Evolutionary conservation across 169 alveolate genomes (phyloP), one percentile per base, ranked within the genome.

Genomic region (Pseudocohnilembus persalinus): DNA sequence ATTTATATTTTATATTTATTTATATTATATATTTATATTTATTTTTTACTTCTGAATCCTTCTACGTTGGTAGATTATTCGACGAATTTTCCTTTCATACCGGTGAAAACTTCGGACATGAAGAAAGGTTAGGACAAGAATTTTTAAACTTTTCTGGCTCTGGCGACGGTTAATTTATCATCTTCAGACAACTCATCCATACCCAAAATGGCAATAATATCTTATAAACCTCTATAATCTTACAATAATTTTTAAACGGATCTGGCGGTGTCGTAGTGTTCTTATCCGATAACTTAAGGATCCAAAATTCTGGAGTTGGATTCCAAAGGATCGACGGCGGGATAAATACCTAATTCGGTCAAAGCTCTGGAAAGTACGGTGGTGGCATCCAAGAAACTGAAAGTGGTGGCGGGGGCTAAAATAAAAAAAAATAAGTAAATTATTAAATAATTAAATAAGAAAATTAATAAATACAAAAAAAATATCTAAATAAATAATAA

Each of bases 281-380:
- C 97, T 65, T 96, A 96, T 30, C 99, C 99, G 31, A 98, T 99
- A 83, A 96, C 94, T 84, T 95, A 93, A 31, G 99, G 98, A 88
- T 97, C 98, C 68, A 98, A 93, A 99, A 97, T 96, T 92, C 99
- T 97, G 24, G 99, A 95, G 81, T 98, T 97, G 34, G 99, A 97
- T 87, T 98, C 99, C 79, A 98, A 95, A 0, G 99, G 99, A 88
- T 98, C 99, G 85, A 98, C 99, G 33, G 99, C 99, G 16, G 99
- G 99, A 92, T 98, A 98, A 82, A 98, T 98, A 34, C 99, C 99
- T 73, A 98, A 92, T 92, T 98, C 99, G 74, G 99, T 98, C 87
- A 98, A 95, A 63, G 97, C 97, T 81, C 99, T 94, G 20, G 99
- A 97, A 76, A 98, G 92, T 90, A 98, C 99, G 75, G 99, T 98